Conservation (phyloP, 257 asterid species). For the Solanum chiquidenum region DNA sequence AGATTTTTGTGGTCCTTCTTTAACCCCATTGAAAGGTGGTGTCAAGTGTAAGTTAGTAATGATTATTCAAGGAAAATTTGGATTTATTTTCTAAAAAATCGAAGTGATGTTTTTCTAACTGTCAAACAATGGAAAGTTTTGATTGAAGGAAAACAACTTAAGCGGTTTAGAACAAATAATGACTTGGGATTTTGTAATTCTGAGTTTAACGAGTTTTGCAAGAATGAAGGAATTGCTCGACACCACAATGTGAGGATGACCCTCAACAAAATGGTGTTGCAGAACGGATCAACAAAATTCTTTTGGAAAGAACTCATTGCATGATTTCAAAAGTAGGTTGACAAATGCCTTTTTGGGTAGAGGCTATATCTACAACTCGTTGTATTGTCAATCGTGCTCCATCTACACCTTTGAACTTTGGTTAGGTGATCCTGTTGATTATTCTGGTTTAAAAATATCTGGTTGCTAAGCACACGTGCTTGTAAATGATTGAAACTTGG, state of each 20-base stretch:
- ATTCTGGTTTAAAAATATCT: neutral
- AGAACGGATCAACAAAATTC: neutral
- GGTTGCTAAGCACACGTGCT: neutral
- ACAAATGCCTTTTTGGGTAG: neutral
- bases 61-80: neutral
- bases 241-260: neutral
- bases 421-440: neutral
- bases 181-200: neutral
- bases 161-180: neutral
- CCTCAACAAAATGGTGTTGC: neutral
- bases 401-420: neutral
- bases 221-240: neutral
- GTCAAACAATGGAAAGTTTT: neutral
- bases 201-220: neutral
- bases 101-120: neutral
- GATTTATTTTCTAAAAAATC: neutral
- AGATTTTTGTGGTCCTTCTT: neutral
- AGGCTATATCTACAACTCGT: neutral
- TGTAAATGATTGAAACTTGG: neutral
- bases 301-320: neutral
- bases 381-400: neutral
- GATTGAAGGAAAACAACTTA: neutral
- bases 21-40: neutral
- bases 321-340: neutral
- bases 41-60: neutral